A percentile compares a stretch with the other conserved stretches of the same genome.
These are phyloP conservation scores for Populus nigra DNA, from an alignment of 345 rosid species.

Conservation along the genomic window DNA sequence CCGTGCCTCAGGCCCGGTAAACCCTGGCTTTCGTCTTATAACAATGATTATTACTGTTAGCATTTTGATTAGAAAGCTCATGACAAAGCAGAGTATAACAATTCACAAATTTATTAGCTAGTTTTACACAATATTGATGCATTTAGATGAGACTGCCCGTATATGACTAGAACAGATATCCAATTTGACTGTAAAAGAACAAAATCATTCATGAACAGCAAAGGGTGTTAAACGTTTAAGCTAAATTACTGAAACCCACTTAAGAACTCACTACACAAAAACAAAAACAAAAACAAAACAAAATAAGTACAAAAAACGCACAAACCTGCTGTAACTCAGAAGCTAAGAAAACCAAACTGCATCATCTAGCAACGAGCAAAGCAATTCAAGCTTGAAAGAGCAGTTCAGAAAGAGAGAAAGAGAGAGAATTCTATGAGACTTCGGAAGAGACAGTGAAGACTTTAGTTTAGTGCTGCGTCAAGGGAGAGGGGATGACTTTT, in stretches of 20 bases:
- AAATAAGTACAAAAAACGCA: not conserved
- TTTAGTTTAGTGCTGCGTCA: not conserved
- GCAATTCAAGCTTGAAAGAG: not conserved
- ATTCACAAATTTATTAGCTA: no score
- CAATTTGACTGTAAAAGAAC: not conserved
- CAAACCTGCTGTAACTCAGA: not conserved
- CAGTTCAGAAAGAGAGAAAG: not conserved
- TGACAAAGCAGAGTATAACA: not conserved
- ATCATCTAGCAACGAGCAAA: not conserved
- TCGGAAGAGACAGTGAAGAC: not conserved
- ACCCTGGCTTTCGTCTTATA: no score
- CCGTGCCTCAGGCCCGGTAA: no score
- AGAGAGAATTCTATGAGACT: not conserved
- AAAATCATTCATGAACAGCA: not conserved
- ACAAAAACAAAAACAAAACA: not conserved
- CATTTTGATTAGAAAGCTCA: no score
- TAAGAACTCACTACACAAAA: not conserved
- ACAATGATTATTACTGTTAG: no score
- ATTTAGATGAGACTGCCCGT: not conserved
- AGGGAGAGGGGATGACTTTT: not conserved
- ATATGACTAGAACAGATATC: not conserved
- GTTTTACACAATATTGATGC: no score
- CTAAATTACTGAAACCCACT: not conserved
- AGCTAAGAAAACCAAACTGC: not conserved
- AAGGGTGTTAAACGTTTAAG: not conserved